Percentiles rank a stretch among this genome's conserved stretches.
phyloP scores from a whole-genome alignment of 1,284 basidiomycete species.

The Naganishia albida region DNA sequence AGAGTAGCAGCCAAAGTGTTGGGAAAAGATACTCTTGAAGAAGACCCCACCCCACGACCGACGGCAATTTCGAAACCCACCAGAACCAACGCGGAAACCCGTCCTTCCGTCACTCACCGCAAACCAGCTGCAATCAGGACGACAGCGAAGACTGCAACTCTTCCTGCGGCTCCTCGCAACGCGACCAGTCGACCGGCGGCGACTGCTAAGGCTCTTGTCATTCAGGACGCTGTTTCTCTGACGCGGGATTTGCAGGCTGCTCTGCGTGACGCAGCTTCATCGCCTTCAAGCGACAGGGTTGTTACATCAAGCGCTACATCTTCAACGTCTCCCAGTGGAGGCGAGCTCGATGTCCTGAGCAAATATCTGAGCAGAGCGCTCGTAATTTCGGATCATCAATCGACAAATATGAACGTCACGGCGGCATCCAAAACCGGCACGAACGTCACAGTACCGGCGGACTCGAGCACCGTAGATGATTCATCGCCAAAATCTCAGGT shows the following conservation, averaged over 20 bases:
- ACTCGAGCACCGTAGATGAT: not conserved
- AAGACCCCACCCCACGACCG: no score
- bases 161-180: not conserved
- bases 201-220: not conserved
- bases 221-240: conserved; percentile 10
- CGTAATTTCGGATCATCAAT: not conserved
- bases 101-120: not conserved
- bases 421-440: not conserved
- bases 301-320: not conserved
- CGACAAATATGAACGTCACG: not conserved
- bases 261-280: not conserved
- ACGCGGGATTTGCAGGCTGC: conserved; percentile 15
- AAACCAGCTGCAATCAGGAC: not conserved
- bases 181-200: not conserved
- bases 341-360: conserved; percentile 10
- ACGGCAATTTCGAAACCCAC: not conserved
- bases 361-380: conserved; percentile 13
- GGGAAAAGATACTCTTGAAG: not conserved
- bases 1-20: not conserved
- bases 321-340: not conserved
- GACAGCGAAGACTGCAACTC: not conserved
- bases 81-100: not conserved
- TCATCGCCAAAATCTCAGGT: not conserved
- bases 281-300: no score
- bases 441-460: not conserved